phyloP scores from a whole-genome alignment of 2,329 filamentous ascomycete genomes.

The Chrysoporthe deuterocubensis region DNA sequence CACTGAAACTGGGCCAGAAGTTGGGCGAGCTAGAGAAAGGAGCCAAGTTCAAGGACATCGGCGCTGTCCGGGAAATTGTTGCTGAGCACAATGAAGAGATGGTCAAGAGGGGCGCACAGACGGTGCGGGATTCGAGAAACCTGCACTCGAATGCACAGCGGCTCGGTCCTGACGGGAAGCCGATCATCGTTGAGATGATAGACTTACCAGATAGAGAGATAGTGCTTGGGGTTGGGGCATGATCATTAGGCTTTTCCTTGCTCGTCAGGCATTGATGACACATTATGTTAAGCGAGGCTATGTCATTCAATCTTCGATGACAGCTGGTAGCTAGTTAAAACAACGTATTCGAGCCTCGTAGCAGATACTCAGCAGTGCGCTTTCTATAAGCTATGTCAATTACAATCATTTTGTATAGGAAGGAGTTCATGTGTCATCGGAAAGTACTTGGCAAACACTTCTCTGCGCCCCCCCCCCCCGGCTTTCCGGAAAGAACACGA shows the following conservation, averaged over 20 bases:
- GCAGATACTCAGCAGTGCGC: not conserved
- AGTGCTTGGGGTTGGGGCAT: not conserved
- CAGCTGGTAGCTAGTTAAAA: not conserved
- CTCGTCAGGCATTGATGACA: not conserved
- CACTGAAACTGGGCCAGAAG: not conserved
- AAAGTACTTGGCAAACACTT: too few relatives aligned
- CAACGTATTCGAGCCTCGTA: not conserved
- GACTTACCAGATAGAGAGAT: not conserved
- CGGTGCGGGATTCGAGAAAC: not conserved
- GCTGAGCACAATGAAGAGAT: not conserved
- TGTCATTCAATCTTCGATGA: not conserved
- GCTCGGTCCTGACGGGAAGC: constrained; percentile 8
- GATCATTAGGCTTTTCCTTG: not conserved
- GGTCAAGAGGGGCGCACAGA: not conserved
- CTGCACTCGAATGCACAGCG: constrained; percentile 1
- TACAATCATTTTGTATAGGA: too few relatives aligned
- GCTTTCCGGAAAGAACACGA: too few relatives aligned
- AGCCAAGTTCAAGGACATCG: not conserved
- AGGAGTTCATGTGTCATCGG: too few relatives aligned
- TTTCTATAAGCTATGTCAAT: not conserved
- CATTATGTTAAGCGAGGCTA: not conserved
- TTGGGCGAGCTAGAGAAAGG: not conserved
- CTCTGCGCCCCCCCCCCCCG: too few relatives aligned
- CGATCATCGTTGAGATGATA: not conserved
- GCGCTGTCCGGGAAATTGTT: not conserved